Base-by-base conservation (phyloP, 495 filamentous ascomycete genomes). In the Aspergillus kassunensis region DNA sequence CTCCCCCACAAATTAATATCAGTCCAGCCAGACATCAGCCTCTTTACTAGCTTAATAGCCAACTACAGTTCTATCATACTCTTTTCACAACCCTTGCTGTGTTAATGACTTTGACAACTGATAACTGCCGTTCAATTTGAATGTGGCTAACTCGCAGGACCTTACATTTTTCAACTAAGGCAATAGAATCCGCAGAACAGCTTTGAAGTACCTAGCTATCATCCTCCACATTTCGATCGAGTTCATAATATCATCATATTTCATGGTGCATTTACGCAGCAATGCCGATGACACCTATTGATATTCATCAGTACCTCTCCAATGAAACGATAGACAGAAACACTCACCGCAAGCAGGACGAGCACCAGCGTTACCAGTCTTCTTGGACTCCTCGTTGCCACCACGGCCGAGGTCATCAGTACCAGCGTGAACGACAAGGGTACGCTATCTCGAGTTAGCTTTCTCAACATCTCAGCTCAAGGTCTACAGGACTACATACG, bases 391-490 rank as follows among this genome's bases (percentile, higher is more conserved):
- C 76, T 89, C 85, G 73, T 88, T 81, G 44, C 78, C 88, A 63
- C 91, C 90, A 77, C 84, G 83, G 67, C 95, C 93, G 53, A 98
- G 85, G 64, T 98, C 93, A 70, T 97, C 93, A 55, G 91, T 96
- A 55, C 91, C 93, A 60, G 81, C 81, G 76, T 98, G 93, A 63
- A 93, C 84, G 66, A 98, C 93, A 36, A 98, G 81, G 55, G 93
- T 97, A 57, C 93, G 89, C 90, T 95, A 60, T 31, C 13, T 25
- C 34, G 18, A 16, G 41, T 56, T 45, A 58, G 45, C 34, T 34
- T 34, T 44, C 45, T 39, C 18, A 27, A n/a, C n/a, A n/a, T n/a
- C n/a, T n/a, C 37, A 34, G 9, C 18, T 31, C 5, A 5, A 6
- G 30, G 9, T n/a, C n/a, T 23, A 25, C 16, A 18, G 31, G 16